Evolutionary conservation across 164 flowering plant genomes (phyloP).

Genomic region (Santalum album): DNA sequence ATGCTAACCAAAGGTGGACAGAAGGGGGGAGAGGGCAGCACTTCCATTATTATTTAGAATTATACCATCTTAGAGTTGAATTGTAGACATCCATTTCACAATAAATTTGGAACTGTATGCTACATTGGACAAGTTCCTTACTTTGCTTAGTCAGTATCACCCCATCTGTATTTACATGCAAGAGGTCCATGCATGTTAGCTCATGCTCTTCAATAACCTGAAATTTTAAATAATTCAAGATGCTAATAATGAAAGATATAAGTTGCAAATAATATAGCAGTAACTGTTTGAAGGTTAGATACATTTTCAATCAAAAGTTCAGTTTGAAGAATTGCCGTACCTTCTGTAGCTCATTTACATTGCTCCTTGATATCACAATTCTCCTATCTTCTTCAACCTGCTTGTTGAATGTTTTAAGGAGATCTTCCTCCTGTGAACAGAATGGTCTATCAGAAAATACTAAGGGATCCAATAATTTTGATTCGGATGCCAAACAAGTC

Average conservation of each 20-base stretch:
- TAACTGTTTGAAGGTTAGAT: no score
- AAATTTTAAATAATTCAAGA: background rate
- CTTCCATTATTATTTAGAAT: no score
- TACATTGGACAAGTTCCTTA: conserved; percentile 27
- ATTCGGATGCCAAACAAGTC: no score
- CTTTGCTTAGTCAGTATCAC: conserved; percentile 75
- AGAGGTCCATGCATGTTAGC: conserved; percentile 65
- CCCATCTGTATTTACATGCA: conserved; percentile 77
- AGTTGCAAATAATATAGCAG: no score
- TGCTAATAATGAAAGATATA: background rate
- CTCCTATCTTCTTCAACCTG: conserved; percentile 90
- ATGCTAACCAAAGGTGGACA: no score
- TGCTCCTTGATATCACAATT: conserved; percentile 79
- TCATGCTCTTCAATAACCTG: conserved; percentile 92
- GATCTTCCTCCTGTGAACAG: conserved; percentile 76
- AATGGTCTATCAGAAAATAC: background rate
- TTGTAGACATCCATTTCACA: no score
- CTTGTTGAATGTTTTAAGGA: conserved; percentile 62
- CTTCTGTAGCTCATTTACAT: conserved; percentile 76
- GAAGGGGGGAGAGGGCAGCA: no score
- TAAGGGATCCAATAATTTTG: background rate
- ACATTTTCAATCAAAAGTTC: no score
- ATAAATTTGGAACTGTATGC: no score
- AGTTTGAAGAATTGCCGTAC: conserved; percentile 23
- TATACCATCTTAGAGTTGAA: no score